These are phyloP conservation scores for Paraphoma chrysanthemicola DNA, from an alignment of 2,329 filamentous ascomycete species.

Conservation along the genomic window DNA sequence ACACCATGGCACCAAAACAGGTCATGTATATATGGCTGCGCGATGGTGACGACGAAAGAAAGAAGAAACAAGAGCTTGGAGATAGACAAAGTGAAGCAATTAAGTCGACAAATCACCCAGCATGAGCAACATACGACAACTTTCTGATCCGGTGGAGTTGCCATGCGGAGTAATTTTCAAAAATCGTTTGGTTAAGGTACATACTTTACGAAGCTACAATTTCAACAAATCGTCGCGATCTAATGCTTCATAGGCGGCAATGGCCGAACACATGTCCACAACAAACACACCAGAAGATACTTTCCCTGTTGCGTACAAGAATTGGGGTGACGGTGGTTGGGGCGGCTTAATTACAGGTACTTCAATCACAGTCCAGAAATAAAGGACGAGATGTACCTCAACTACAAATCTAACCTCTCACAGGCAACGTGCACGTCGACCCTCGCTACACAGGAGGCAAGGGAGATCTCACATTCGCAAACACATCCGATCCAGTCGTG, in stretches of 20 bases:
- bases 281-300: conserved; percentile 19
- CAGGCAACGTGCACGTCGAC: conserved; percentile 11
- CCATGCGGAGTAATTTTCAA: conserved; percentile 40
- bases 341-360: conserved; percentile 59
- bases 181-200: conserved; percentile 47
- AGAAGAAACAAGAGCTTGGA: too few species aligned
- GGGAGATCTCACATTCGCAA: conserved; percentile 52
- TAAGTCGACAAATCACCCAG: too few species aligned
- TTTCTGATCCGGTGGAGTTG: conserved; percentile 24
- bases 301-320: conserved; percentile 55
- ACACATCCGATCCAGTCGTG: conserved; percentile 51
- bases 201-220: conserved; percentile 48
- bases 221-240: conserved; percentile 54
- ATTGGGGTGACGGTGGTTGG: conserved; percentile 58
- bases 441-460: background rate
- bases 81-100: too few species aligned
- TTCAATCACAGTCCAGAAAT: too few species aligned
- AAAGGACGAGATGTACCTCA: background rate
- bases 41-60: too few species aligned
- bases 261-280: conserved; percentile 32
- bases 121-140: background rate
- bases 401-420: background rate
- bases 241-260: conserved; percentile 45
- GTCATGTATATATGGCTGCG: too few species aligned
- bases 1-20: too few species aligned